These are phyloP conservation scores for Stylosanthes scabra DNA, from an alignment of 331 rosid species.

Conservation along the genomic window DNA sequence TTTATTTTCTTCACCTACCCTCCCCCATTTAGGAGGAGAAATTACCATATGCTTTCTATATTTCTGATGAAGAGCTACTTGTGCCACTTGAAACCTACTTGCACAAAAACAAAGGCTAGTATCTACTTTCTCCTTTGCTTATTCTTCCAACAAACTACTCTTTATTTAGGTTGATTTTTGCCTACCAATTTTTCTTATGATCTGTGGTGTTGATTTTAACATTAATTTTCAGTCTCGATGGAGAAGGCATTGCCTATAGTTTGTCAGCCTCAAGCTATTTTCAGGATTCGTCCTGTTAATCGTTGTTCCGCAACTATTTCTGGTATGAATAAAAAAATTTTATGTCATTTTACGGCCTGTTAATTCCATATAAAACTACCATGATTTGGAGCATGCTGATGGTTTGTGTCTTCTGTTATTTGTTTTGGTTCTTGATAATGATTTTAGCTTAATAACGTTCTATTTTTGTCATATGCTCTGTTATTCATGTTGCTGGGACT, in stretches of 20 bases:
- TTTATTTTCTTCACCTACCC: background rate
- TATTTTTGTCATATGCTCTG: slow-evolving; percentile 9
- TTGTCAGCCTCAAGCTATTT: slow-evolving; percentile 96
- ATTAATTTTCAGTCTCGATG: slow-evolving; percentile 73
- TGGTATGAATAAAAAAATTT: slow-evolving; percentile 53
- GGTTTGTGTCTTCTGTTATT: background rate
- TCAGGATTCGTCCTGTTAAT: slow-evolving; percentile 81
- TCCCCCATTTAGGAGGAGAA: slow-evolving; percentile 76
- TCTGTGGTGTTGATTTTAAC: slow-evolving; percentile 11
- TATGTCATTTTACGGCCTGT: background rate
- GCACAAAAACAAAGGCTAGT: slow-evolving; percentile 79
- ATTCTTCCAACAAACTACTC: background rate
- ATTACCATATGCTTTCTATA: slow-evolving; percentile 84
- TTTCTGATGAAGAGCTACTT: slow-evolving; percentile 80
- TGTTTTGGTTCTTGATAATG: slow-evolving; percentile 19
- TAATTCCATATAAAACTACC: background rate
- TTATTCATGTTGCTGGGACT: slow-evolving; percentile 6
- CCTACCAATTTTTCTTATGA: background rate
- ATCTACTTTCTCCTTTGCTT: slow-evolving; percentile 22
- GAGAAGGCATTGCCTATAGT: slow-evolving; percentile 91
- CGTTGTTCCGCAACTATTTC: slow-evolving; percentile 96
- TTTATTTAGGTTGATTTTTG: background rate
- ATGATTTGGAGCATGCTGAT: background rate
- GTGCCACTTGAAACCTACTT: slow-evolving; percentile 78
- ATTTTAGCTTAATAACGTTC: slow-evolving; percentile 1